Base-by-base conservation (phyloP, 805 yeast species). In the Cyberlindnera saturnus region DNA sequence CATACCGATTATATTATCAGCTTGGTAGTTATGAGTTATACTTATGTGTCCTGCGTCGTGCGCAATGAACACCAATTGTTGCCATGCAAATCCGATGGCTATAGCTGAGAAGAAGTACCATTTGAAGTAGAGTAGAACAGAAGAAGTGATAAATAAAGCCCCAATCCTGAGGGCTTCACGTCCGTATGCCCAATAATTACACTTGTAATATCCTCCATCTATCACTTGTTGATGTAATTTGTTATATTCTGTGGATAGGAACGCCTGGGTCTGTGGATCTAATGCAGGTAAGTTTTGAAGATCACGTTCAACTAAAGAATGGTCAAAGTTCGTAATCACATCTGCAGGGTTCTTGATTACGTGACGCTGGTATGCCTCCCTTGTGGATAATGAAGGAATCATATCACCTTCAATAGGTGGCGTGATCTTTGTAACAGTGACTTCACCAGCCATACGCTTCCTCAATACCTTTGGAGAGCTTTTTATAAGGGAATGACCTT, bases 21-120 rank as follows among this genome's bases (percentile, higher is more conserved):
- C 37, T 51, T 81, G 83, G 62, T 83, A 88, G 53, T 84, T 70
- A 60, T 88, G 96, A 0, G 95, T 82, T 40, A 88, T 82, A 2
- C 88, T 74, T 13, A 86, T 74, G 60, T 88, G 96, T 6, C 95
- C 96, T 0, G 96, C 88, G 62, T 88, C 96, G 57, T 88, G 96
- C 1, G 82, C 96, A 41, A 86, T 81, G 59, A 88, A 88, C 3
- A 87, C 84, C 59, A 86, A 70, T 61, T 88, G 96, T 52, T 88
- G 96, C 96, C 96, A 88, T 8, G 82, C 86, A 36, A 79, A 56
- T 0, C 93, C 96, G 45, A 89, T 66, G 42, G 64, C 64, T 6
- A 81, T 44, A 0, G 93, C 96, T 52, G 89, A 79, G 20, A 72
- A 34, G 30, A 67, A 61, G 45, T 76, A 71, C 57, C 73, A 69